Base-by-base conservation (phyloP, 306 rosid species). In the Sechiopsis laciniata region DNA sequence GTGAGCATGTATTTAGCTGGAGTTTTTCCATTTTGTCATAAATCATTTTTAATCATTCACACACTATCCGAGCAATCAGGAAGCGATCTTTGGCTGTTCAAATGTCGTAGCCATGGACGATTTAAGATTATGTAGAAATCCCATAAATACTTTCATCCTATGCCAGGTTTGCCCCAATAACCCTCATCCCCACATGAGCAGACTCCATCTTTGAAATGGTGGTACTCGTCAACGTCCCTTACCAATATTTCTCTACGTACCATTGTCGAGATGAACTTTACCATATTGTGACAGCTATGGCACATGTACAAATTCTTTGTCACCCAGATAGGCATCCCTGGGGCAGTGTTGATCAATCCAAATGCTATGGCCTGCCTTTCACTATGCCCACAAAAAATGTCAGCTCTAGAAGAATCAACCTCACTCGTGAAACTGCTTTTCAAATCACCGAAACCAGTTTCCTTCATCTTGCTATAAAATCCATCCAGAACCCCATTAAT, bases 261-360 rank as follows among this genome's bases (percentile, higher is more conserved):
- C 58, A 83, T 88, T 64, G 80, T 83, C 0, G 98, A 82, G 81
- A 93, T 87, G 68, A 88, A 93, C 55, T 88, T 93, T 53, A 87
- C 82, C 40, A 79, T 76, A 75, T 76, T 70, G 78, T 93, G 98
- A 72, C 98, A 93, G 74, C 84, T 79, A 79, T 76, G 84, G 77
- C 98, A 93, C 98, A 86, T 87, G 83, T 86, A 93, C 15, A 93
- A 82, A 79, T 90, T 93, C 88, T 90, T 93, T 22, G 96, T 88
- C 73, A 93, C 96, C 97, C 84, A 83, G 62, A 93, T 77, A 55
- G 97, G 96, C 77, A 59, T 83, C 46, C 98, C 98, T 6, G 98
- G 98, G 40, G 85, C 86, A 1, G 97, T 84, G 32, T 85, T 90
- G 72, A 90, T 88, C 13, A 93, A 89, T 61, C 82, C 97, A 72